Conservation (phyloP, 352 stramenopile species). For the Phytopythium boreale region DNA sequence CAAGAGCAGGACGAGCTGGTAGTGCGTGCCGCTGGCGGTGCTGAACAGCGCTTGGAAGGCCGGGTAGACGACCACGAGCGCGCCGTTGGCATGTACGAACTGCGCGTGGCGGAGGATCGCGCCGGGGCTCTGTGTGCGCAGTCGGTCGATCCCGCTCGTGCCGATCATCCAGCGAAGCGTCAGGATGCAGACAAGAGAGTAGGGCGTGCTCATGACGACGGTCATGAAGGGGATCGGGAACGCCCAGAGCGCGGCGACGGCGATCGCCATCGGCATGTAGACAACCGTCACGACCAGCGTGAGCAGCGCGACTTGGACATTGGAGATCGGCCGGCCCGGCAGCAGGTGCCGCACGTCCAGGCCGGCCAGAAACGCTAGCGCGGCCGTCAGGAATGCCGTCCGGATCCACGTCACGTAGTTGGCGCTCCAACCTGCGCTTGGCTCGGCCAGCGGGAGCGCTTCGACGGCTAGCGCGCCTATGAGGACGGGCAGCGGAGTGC, state of each 20-base stretch:
- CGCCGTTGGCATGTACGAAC: slow-evolving; percentile 4
- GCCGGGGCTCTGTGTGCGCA: neutral
- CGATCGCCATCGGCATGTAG: slow-evolving; percentile 11
- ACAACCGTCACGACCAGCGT: neutral
- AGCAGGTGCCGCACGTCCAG: neutral
- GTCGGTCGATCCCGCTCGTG: neutral
- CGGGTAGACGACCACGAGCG: slow-evolving; percentile 10
- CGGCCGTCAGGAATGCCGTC: neutral
- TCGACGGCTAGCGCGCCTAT: neutral
- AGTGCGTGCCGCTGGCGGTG: neutral
- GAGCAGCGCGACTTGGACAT: neutral
- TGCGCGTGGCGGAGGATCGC: slow-evolving; percentile 5
- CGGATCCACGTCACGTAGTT: neutral
- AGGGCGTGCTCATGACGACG: slow-evolving; percentile 10
- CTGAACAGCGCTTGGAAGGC: slow-evolving; percentile 14
- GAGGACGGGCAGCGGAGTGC: neutral
- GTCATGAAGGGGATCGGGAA: slow-evolving; percentile 25
- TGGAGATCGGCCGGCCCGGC: neutral
- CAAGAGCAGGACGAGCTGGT: slow-evolving; percentile 3
- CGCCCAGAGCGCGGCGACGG: slow-evolving; percentile 9
- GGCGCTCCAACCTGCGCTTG: neutral
- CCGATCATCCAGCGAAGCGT: neutral
- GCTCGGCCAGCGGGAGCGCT: neutral
- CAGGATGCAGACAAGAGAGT: neutral
- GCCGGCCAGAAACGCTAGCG: neutral